Evolutionary conservation across 148 eudicot species (phyloP).

Genomic region (Camellia sinensis): DNA sequence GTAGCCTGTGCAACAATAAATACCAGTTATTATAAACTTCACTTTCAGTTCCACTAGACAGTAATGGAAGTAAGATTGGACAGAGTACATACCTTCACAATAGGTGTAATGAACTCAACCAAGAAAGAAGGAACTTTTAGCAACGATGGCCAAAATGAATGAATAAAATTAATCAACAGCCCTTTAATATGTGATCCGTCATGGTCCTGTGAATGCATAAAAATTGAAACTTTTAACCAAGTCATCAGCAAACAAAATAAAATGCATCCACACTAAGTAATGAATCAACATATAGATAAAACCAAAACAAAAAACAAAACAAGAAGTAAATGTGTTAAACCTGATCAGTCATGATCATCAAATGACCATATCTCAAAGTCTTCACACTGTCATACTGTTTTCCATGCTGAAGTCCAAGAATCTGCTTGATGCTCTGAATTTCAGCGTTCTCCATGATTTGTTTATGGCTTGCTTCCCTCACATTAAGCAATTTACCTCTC

Average conservation of each 20-base stretch:
- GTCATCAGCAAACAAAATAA: neutral
- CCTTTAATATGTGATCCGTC: constrained; percentile 99
- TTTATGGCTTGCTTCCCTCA: constrained; percentile 88
- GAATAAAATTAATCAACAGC: constrained; percentile 80
- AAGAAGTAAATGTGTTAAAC: constrained; percentile 23
- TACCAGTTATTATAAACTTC: neutral
- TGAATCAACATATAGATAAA: neutral
- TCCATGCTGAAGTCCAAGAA: constrained; percentile 84
- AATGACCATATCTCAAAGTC: constrained; percentile 82
- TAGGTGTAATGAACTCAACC: constrained; percentile 85
- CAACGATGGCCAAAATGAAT: constrained; percentile 92
- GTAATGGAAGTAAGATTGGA: neutral
- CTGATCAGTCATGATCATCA: constrained; percentile 99
- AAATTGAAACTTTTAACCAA: neutral
- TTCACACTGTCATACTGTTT: constrained; percentile 61
- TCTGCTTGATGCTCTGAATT: constrained; percentile 70
- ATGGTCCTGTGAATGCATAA: constrained; percentile 63
- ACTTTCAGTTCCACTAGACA: neutral
- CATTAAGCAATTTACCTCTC: constrained; percentile 93
- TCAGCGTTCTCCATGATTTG: constrained; percentile 80
- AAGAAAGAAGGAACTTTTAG: constrained; percentile 77
- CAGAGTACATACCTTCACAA: constrained; percentile 60
- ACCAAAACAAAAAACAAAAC: neutral
- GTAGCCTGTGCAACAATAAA: constrained; percentile 52
- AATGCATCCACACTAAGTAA: neutral